Evolutionary conservation across 2,329 filamentous ascomycete species (phyloP).

Genomic region (Diaporthe batatas): DNA sequence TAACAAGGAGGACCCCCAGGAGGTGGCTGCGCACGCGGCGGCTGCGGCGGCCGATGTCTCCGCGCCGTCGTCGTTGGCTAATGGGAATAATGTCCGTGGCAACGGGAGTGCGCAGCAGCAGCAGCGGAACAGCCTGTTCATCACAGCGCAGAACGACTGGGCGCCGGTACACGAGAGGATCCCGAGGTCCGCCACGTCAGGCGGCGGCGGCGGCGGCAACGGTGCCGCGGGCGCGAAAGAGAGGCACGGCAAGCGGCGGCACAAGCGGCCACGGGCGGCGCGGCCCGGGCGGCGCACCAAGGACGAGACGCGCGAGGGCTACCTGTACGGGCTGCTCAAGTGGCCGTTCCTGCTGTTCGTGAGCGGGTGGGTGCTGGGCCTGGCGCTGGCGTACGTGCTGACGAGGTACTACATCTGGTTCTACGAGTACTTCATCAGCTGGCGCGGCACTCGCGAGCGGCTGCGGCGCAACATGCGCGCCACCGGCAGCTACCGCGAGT

Average conservation of each 20-base stretch:
- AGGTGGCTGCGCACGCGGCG: constrained; percentile 55
- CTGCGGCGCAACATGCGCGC: constrained; percentile 79
- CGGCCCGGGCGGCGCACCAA: constrained; percentile 71
- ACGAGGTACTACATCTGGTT: constrained; percentile 91
- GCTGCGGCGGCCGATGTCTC: constrained; percentile 55
- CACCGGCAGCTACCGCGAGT: constrained; percentile 83
- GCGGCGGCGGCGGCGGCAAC: constrained; percentile 43
- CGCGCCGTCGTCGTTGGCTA: constrained; percentile 37
- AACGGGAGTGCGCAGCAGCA: constrained; percentile 39
- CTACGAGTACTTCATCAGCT: constrained; percentile 92
- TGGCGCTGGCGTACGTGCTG: constrained; percentile 80
- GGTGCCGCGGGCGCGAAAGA: constrained; percentile 53
- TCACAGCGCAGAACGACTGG: constrained; percentile 97
- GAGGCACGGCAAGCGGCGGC: constrained; percentile 55
- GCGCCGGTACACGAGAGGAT: constrained; percentile 85
- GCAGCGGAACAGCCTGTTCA: constrained; percentile 64
- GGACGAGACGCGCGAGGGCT: constrained; percentile 95
- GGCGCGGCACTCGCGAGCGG: constrained; percentile 82
- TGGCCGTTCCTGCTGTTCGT: constrained; percentile 91
- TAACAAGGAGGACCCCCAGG: constrained; percentile 47
- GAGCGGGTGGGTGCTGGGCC: constrained; percentile 81
- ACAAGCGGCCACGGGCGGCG: constrained; percentile 49
- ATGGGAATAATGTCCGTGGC: constrained; percentile 17
- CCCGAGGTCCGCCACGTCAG: constrained; percentile 40
- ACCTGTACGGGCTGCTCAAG: constrained; percentile 89